These are phyloP conservation scores for Tuber microsphaerosporum DNA, from an alignment of 495 filamentous ascomycete genomes.

Conservation along the genomic window DNA sequence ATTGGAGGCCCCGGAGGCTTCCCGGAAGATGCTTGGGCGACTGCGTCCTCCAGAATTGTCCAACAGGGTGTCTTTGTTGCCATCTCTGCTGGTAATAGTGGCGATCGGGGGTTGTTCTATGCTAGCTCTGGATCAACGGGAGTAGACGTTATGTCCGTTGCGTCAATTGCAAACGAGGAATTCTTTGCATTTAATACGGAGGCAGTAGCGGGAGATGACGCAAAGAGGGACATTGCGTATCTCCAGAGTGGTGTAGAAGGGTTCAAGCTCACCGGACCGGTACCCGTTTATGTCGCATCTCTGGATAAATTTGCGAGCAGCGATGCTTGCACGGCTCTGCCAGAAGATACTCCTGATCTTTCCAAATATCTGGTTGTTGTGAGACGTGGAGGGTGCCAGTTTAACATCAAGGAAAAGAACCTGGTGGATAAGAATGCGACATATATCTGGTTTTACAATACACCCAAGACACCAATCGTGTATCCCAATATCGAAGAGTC, in stretches of 20 bases:
- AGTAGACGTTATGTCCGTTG: slow-evolving; percentile 49
- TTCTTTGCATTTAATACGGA: slow-evolving; percentile 42
- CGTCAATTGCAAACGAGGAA: slow-evolving; percentile 51
- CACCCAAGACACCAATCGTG: slow-evolving; percentile 40
- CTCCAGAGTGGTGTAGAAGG: slow-evolving; percentile 42
- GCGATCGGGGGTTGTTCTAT: slow-evolving; percentile 50
- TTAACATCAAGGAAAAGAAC: slow-evolving; percentile 48
- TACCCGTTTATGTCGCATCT: slow-evolving; percentile 48
- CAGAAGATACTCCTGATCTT: slow-evolving; percentile 49
- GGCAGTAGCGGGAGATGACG: slow-evolving; percentile 36
- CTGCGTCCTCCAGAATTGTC: slow-evolving; percentile 52
- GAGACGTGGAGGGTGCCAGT: slow-evolving; percentile 51
- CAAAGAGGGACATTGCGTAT: slow-evolving; percentile 40
- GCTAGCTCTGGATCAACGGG: slow-evolving; percentile 52
- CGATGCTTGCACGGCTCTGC: slow-evolving; percentile 47
- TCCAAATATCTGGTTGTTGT: slow-evolving; percentile 51
- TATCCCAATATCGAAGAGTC: slow-evolving; percentile 25
- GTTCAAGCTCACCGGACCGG: slow-evolving; percentile 44
- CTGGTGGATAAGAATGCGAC: slow-evolving; percentile 51
- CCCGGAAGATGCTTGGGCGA: slow-evolving; percentile 52
- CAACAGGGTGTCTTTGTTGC: slow-evolving; percentile 51
- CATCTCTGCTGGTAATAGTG: slow-evolving; percentile 54
- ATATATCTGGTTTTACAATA: slow-evolving; percentile 54
- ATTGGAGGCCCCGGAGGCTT: slow-evolving; percentile 54
- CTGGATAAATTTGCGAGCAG: slow-evolving; percentile 48